phyloP scores from a whole-genome alignment of 2,329 filamentous ascomycete genomes.

The Fusarium acutatum region DNA sequence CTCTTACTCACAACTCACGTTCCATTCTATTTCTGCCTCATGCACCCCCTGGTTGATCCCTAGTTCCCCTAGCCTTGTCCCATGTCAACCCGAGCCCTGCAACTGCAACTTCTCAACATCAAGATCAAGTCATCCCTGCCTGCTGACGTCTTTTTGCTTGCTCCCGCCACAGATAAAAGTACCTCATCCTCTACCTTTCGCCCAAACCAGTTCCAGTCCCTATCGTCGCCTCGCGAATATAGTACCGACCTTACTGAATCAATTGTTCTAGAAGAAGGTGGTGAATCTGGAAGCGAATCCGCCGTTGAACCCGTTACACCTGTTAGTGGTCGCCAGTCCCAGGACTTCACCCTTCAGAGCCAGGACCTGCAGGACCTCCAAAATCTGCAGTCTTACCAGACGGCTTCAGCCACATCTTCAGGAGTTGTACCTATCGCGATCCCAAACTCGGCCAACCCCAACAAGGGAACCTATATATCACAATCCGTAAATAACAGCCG shows the following conservation, averaged over 20 bases:
- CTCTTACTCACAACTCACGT: conserved; percentile 2
- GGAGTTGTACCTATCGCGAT: conserved; percentile 35
- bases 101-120: conserved; percentile 18
- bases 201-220: conserved; percentile 40
- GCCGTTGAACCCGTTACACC: conserved; percentile 69
- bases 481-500: conserved; percentile 24
- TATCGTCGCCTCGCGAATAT: conserved; percentile 57
- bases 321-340: conserved; percentile 64
- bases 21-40: conserved; percentile 32
- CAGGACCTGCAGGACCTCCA: conserved; percentile 50
- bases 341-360: conserved; percentile 59
- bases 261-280: conserved; percentile 62
- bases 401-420: conserved; percentile 32
- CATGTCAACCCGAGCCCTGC: conserved; percentile 26
- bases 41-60: conserved; percentile 14
- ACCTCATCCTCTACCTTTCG: conserved; percentile 31
- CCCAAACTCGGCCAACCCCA: conserved; percentile 16
- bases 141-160: conserved; percentile 41
- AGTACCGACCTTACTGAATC: conserved; percentile 60
- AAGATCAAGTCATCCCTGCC: conserved; percentile 36
- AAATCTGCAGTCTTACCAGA: conserved; percentile 35
- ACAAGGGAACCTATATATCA: conserved; percentile 26
- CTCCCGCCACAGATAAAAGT: conserved; percentile 39
- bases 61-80: conserved; percentile 3
- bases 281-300: conserved; percentile 68